Conservation (phyloP, 768 basidiomycete species). For the Suillus brevipes region DNA sequence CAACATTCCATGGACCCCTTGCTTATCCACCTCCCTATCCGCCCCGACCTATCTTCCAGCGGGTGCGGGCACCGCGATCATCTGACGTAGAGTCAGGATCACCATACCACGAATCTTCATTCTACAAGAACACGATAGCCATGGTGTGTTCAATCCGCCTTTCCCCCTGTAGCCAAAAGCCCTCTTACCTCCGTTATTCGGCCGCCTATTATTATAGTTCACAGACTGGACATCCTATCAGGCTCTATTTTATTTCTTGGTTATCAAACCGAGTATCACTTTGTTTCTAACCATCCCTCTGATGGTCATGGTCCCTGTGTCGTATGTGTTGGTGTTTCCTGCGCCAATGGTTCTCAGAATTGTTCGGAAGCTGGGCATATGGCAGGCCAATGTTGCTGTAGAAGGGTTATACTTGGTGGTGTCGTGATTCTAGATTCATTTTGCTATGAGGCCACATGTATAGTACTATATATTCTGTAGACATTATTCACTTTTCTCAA, state of each 20-base stretch:
- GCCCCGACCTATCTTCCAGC: slow-evolving; percentile 76
- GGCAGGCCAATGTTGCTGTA: slow-evolving; percentile 83
- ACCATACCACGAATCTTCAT: slow-evolving; percentile 58
- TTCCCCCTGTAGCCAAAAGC: background rate
- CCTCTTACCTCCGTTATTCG: slow-evolving; percentile 10
- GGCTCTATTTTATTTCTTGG: slow-evolving; percentile 85
- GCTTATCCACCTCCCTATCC: slow-evolving; percentile 64
- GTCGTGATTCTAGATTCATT: slow-evolving; percentile 20
- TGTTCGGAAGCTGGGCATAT: slow-evolving; percentile 65
- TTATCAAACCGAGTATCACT: slow-evolving; percentile 82
- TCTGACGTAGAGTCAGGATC: slow-evolving; percentile 51
- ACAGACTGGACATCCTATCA: slow-evolving; percentile 81
- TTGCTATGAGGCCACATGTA: background rate
- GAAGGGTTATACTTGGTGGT: slow-evolving; percentile 59
- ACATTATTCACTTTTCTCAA: background rate
- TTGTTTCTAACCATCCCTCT: slow-evolving; percentile 59
- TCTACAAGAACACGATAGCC: slow-evolving; percentile 79
- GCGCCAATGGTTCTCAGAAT: slow-evolving; percentile 68
- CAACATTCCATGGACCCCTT: slow-evolving; percentile 66
- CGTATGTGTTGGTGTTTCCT: slow-evolving; percentile 60
- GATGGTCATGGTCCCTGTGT: slow-evolving; percentile 55
- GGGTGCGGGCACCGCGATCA: slow-evolving; percentile 48
- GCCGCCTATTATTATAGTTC: slow-evolving; percentile 48
- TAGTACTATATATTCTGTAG: background rate
- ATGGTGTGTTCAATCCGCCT: slow-evolving; percentile 53